Evolutionary conservation across 1,284 basidiomycete species (phyloP).

Genomic region (Trametes pubescens): DNA sequence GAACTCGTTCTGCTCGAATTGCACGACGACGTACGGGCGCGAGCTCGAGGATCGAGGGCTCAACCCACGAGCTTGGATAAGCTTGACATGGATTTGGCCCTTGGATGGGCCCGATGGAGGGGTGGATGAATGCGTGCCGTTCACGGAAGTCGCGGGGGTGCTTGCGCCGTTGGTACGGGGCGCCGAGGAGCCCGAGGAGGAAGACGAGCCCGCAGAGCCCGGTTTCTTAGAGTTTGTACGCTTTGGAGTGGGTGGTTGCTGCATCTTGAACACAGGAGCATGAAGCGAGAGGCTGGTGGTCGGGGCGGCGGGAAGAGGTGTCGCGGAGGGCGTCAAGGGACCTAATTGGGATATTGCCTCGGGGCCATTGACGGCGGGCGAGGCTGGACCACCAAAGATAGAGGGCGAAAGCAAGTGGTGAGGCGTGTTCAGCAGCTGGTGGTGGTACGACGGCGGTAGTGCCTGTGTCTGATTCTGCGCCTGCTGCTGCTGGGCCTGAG

Average conservation of each 20-base stretch:
- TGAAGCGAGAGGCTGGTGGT: slow-evolving; percentile 80
- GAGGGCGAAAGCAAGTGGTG: slow-evolving; percentile 40
- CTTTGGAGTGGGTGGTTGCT: slow-evolving; percentile 63
- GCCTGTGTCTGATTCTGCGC: slow-evolving; percentile 25
- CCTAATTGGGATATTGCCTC: slow-evolving; percentile 42
- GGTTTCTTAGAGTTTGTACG: slow-evolving; percentile 46
- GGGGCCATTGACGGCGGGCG: slow-evolving; percentile 36
- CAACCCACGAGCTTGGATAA: slow-evolving; percentile 92
- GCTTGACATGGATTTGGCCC: slow-evolving; percentile 94
- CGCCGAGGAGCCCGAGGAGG: slow-evolving; percentile 41
- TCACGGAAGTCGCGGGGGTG: slow-evolving; percentile 28
- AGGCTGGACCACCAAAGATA: slow-evolving; percentile 40
- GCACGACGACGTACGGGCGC: slow-evolving; percentile 95
- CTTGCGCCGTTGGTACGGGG: slow-evolving; percentile 39
- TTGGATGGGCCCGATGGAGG: slow-evolving; percentile 52
- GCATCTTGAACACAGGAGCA: slow-evolving; percentile 83
- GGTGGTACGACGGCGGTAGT: slow-evolving; percentile 43
- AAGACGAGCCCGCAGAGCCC: slow-evolving; percentile 46
- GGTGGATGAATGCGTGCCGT: slow-evolving; percentile 31
- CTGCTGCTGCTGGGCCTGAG: slow-evolving; percentile 35
- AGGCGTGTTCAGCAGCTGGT: slow-evolving; percentile 50
- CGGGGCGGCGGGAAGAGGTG: slow-evolving; percentile 62
- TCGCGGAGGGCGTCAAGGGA: slow-evolving; percentile 50
- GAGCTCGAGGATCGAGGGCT: slow-evolving; percentile 72
- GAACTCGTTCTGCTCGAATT: slow-evolving; percentile 99